A percentile compares a stretch with the other conserved stretches of the same genome.
Evolutionary conservation across 805 yeast species (phyloP).

Genomic region (Ogataea allantospora): DNA sequence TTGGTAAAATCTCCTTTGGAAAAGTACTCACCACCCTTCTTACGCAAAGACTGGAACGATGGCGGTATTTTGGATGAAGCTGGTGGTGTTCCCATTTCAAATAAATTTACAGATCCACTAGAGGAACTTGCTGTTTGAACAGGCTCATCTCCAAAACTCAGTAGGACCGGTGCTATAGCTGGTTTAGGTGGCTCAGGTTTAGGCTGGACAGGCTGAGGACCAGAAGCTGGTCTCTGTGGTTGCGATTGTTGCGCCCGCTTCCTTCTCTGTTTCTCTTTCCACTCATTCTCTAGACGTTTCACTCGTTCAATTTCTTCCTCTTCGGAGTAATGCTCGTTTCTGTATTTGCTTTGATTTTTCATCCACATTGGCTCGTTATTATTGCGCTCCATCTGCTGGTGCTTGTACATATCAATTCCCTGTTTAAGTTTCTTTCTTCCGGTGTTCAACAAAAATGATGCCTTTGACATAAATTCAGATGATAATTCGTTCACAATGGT

Average conservation of each 20-base stretch:
- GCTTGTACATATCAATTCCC: constrained; percentile 59
- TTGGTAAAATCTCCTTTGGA: constrained; percentile 77
- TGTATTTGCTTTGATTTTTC: constrained; percentile 53
- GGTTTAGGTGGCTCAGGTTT: neutral
- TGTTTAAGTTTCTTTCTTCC: constrained; percentile 61
- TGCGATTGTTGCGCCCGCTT: constrained; percentile 35
- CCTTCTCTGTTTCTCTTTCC: constrained; percentile 39
- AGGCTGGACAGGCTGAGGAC: neutral
- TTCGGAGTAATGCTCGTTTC: constrained; percentile 39
- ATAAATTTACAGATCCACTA: neutral
- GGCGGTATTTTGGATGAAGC: constrained; percentile 3
- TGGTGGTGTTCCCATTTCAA: neutral
- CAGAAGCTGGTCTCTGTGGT: neutral
- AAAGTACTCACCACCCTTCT: constrained; percentile 61
- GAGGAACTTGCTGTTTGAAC: neutral
- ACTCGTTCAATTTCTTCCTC: constrained; percentile 42
- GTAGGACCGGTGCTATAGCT: neutral
- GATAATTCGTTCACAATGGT: constrained; percentile 53
- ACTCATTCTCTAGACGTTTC: constrained; percentile 24
- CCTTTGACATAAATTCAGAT: constrained; percentile 54
- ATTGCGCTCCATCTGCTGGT: constrained; percentile 29
- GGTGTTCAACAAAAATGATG: constrained; percentile 54
- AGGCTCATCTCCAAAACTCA: neutral
- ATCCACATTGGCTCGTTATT: constrained; percentile 69
- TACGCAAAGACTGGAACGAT: constrained; percentile 48